Evolutionary conservation across 2,329 filamentous ascomycete genomes (phyloP).

Genomic region (Claviceps capensis): DNA sequence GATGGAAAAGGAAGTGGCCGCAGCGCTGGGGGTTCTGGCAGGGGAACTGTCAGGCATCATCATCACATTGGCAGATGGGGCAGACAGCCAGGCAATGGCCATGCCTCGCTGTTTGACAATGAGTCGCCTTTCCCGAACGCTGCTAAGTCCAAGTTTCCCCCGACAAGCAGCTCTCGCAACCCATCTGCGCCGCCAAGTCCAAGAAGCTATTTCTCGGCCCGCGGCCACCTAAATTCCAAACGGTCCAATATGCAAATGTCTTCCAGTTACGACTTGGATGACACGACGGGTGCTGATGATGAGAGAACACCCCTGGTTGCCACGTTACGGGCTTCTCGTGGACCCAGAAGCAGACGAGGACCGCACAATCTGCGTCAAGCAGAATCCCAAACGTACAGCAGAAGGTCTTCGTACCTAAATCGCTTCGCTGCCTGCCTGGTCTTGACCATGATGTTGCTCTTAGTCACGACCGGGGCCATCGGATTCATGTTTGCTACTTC

Average conservation of each 20-base stretch:
- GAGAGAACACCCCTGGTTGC: constrained; percentile 72
- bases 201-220: constrained; percentile 32
- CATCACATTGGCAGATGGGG: constrained; percentile 63
- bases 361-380: constrained; percentile 50
- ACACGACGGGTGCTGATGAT: constrained; percentile 64
- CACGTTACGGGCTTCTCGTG: constrained; percentile 41
- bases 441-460: constrained; percentile 64
- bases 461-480: constrained; percentile 73
- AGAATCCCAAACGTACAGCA: constrained; percentile 57
- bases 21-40: constrained; percentile 45
- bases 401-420: constrained; percentile 48
- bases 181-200: constrained; percentile 60
- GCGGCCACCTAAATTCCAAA: constrained; percentile 26
- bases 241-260: constrained; percentile 45
- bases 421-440: constrained; percentile 79
- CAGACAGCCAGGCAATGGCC: constrained; percentile 50
- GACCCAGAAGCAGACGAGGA: constrained; percentile 43
- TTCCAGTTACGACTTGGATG: constrained; percentile 65
- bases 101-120: constrained; percentile 60
- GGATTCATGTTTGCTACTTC: constrained; percentile 87
- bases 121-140: constrained; percentile 66
- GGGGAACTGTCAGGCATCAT: constrained; percentile 60
- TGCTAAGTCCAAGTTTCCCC: constrained; percentile 42
- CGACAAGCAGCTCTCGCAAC: constrained; percentile 37
- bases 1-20: constrained; percentile 50